A percentile compares a stretch with the other conserved stretches of the same genome.
Evolutionary conservation across 1,284 basidiomycete species (phyloP).

Genomic region (Agroathelia rolfsii): DNA sequence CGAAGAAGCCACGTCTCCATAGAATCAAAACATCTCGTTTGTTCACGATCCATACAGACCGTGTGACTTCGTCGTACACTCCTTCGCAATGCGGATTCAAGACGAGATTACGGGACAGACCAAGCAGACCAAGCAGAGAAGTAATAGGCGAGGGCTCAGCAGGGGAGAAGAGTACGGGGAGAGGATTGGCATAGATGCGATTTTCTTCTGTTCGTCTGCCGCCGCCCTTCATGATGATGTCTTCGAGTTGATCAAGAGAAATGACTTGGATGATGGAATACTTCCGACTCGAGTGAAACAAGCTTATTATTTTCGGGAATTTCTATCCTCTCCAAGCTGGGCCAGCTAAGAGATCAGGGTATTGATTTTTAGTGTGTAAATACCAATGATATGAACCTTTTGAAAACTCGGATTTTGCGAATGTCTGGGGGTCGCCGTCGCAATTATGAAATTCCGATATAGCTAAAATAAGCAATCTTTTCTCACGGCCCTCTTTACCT

Average conservation of each 20-base stretch:
- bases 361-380: no score
- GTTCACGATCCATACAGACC: conserved; percentile 73
- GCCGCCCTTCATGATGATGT: conserved; percentile 32
- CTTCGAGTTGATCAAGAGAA: conserved; percentile 7
- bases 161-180: conserved; percentile 47
- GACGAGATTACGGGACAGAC: conserved; percentile 35
- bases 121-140: conserved; percentile 42
- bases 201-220: conserved; percentile 52
- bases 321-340: no score
- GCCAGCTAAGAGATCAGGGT: no score
- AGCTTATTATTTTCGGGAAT: no score
- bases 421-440: no score
- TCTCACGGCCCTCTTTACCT: no score
- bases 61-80: conserved; percentile 60
- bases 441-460: no score
- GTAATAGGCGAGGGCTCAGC: conserved; percentile 29
- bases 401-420: no score
- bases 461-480: no score
- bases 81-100: conserved; percentile 60
- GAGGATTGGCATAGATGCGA: conserved; percentile 52
- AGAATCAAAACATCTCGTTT: conserved; percentile 54
- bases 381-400: no score
- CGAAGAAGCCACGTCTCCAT: conserved; percentile 93
- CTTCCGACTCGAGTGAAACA: no score
- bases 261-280: conserved; percentile 2